Evolutionary conservation across 306 rosid genomes (phyloP), one percentile per base, ranked within the genome.

Genomic region (Calophaca sinica): DNA sequence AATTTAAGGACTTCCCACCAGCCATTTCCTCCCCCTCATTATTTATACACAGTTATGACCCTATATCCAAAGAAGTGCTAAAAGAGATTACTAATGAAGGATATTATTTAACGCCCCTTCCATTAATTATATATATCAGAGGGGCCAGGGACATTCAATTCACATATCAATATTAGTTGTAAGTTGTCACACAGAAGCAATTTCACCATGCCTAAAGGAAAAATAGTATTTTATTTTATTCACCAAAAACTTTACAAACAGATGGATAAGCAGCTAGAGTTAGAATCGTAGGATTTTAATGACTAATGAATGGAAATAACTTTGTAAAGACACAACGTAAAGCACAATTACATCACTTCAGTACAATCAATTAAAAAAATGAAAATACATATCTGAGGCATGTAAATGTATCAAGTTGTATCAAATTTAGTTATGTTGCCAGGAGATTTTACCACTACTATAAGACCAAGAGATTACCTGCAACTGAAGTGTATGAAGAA

Each of bases 401-500:
- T 20, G 70, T 48, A 65, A 48, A 51, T 5, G 6, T 9, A 52
- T 62, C 4, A 35, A 52, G 46, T 48, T 73, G 72, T 33, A 42
- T 44, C 35, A 66, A 66, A 73, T 67, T 45, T 55, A 48, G 66
- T 66, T 12, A 3, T 36, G 61, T 70, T 36, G 33, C 33, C 41
- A 46, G 28, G 58, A 29, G 77, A 79, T 12, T 52, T 2, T 8
- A 72, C 60, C 39, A 68, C 39, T n/a, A 53, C 38, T 38, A 61
- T 50, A 31, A 60, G 77, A 77, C 12, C 5, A 33, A 26, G 13
- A 72, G 49, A 77, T 64, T 89, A 91, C 97, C 97, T 91, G 97
- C 85, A 92, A 82, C 80, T 92, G 97, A 82, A 92, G 96, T 5
- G 97, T 89, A 75, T 89, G 82, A 68, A 92, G 96, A 73, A 92